Conservation (phyloP, 2,329 filamentous ascomycete species). For the Colletotrichum ledebouriae region DNA sequence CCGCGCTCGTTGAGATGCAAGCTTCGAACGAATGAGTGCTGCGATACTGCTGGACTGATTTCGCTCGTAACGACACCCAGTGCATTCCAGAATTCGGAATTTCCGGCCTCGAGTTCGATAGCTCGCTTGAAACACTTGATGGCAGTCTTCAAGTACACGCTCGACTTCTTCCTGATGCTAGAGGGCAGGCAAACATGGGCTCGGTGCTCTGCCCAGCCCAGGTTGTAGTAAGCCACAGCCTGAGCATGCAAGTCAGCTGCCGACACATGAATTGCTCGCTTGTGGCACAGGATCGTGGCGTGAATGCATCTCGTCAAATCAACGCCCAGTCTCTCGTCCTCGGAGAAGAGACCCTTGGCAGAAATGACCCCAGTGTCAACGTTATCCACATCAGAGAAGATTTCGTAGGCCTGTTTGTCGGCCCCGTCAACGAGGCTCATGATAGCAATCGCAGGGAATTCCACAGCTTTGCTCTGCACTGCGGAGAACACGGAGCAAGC, state of each 20-base stretch:
- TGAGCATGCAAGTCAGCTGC: constrained; percentile 85
- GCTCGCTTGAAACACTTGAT: constrained; percentile 94
- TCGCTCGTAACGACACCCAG: constrained; percentile 90
- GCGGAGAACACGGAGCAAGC: constrained; percentile 87
- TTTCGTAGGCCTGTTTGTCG: constrained; percentile 68
- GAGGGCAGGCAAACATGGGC: constrained; percentile 77
- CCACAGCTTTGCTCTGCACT: constrained; percentile 75
- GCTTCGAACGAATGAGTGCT: constrained; percentile 93
- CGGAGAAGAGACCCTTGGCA: constrained; percentile 59
- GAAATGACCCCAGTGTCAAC: constrained; percentile 61
- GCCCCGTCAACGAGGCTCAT: constrained; percentile 69
- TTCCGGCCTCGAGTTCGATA: constrained; percentile 94
- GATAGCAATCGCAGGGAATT: constrained; percentile 73
- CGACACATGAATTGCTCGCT: constrained; percentile 82
- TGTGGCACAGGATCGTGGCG: constrained; percentile 85
- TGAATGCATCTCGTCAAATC: constrained; percentile 73
- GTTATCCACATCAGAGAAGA: constrained; percentile 78
- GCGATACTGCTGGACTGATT: constrained; percentile 87
- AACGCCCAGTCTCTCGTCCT: constrained; percentile 62
- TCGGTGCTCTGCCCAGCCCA: constrained; percentile 93
- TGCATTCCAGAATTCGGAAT: constrained; percentile 97
- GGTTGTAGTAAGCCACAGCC: constrained; percentile 96
- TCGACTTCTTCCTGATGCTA: constrained; percentile 67
- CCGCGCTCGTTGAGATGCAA: constrained; percentile 93
- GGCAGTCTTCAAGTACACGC: constrained; percentile 81